A percentile compares a stretch with the other conserved stretches of the same genome.
phyloP scores from a whole-genome alignment of 2,329 filamentous ascomycete genomes.

The Dothiorella sarmentorum region DNA sequence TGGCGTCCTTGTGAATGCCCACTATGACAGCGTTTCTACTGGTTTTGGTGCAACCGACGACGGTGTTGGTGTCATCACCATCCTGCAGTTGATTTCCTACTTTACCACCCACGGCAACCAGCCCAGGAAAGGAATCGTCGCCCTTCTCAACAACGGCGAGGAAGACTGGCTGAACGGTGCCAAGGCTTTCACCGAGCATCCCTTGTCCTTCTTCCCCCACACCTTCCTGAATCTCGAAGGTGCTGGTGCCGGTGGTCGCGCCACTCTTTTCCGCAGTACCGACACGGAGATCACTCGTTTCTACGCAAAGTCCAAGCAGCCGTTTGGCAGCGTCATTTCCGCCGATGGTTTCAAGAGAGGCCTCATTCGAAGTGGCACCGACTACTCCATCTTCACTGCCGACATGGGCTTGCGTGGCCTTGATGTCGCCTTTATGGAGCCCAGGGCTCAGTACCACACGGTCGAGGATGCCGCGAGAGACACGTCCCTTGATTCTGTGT shows the following conservation, averaged over 20 bases:
- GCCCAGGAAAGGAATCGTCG: conserved; percentile 75
- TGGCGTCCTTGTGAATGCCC: conserved; percentile 88
- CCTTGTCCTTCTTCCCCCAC: conserved; percentile 73
- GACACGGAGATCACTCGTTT: conserved; percentile 81
- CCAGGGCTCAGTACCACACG: conserved; percentile 85
- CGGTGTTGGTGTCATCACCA: conserved; percentile 81
- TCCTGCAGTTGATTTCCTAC: conserved; percentile 81
- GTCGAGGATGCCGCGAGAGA: conserved; percentile 81
- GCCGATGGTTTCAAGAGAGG: conserved; percentile 80
- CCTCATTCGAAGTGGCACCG: conserved; percentile 79
- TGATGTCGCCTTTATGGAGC: conserved; percentile 88
- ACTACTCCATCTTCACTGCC: conserved; percentile 79
- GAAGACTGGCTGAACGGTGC: conserved; percentile 91
- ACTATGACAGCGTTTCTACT: conserved; percentile 91
- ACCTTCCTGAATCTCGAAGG: conserved; percentile 95
- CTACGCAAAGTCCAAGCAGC: conserved; percentile 68
- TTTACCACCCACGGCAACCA: conserved; percentile 70
- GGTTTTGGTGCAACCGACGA: conserved; percentile 93
- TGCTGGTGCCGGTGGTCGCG: conserved; percentile 84
- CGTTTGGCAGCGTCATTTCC: conserved; percentile 79
- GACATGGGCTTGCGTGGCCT: conserved; percentile 79
- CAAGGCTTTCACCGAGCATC: conserved; percentile 77
- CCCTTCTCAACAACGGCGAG: conserved; percentile 91
- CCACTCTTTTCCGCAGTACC: conserved; percentile 81
- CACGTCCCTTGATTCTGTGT: conserved; percentile 67